Evolutionary conservation across 345 rosid species (phyloP).

Genomic region (Reutealis trisperma): DNA sequence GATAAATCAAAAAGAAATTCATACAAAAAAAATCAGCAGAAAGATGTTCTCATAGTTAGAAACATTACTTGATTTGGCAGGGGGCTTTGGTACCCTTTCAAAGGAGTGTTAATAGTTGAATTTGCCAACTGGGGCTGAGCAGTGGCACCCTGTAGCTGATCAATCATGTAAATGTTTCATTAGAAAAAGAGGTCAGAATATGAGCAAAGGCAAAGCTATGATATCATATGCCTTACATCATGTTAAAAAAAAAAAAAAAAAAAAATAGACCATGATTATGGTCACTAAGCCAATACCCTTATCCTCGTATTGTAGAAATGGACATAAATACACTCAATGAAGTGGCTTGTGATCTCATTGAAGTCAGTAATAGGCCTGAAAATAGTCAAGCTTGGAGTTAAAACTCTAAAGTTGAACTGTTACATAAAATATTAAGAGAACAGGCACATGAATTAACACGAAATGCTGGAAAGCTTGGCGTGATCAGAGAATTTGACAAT

Average conservation of each 20-base stretch:
- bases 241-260: neutral
- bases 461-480: neutral
- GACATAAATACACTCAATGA: conserved; percentile 85
- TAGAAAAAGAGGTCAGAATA: neutral
- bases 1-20: neutral
- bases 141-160: conserved; percentile 44
- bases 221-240: neutral
- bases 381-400: conserved; percentile 21
- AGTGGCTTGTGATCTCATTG: conserved; percentile 81
- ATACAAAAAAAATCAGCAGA: neutral
- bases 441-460: neutral
- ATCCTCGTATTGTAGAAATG: conserved; percentile 71
- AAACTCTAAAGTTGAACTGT: neutral
- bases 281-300: conserved; percentile 54
- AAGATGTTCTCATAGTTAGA: neutral
- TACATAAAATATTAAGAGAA: neutral
- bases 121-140: conserved; percentile 59
- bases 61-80: conserved; percentile 59
- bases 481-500: neutral
- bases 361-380: conserved; percentile 86
- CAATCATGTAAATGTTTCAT: conserved; percentile 6
- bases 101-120: conserved; percentile 43
- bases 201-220: neutral
- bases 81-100: conserved; percentile 47
- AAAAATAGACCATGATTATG: conserved; percentile 20